Base-by-base conservation (phyloP, 176 grass and related monocot genomes). In the Triticum turgidum region DNA sequence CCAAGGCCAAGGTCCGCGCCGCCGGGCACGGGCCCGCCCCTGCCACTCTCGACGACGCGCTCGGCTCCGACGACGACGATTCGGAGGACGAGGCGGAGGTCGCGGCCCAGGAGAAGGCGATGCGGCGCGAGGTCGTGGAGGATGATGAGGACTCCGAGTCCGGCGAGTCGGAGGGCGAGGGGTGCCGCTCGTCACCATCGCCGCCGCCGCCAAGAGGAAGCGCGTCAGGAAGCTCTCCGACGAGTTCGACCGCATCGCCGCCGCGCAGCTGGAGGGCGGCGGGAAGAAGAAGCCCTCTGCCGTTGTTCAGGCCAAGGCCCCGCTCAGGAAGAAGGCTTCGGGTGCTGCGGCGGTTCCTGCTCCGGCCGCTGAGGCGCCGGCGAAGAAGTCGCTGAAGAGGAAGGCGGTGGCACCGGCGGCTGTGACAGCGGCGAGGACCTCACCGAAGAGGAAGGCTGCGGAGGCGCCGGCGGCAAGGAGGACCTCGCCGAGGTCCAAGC, bases 241-340 rank as follows among this genome's bases (percentile, higher is more conserved):
- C 49, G 92, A 96, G 80, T 94, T 98, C 38, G 92, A 96, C 69
- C 87, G 61, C 85, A 88, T 94, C 24, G 92, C 94, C 18, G 80
- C 77, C 27, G 29, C 86, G 61, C 87, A 79, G 11, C 30, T 32
- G 35, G 66, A 79, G 72, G 61, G 54, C 9, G 54, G 70, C 41
- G 79, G 15, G 33, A 77, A 54, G 74, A 90, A 92, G 87, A 66
- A 25, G 25, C 25, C 25, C 0, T 0, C 37, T 0, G 37, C 37
- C 37, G 37, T 0, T 4, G 14, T 58, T 7, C 78, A 76, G 30
- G 82, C 74, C 42, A 98, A 86, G 90, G 78, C 83, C 1, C 90
- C 80, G 12, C 83, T 64, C 2, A 93, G 67, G 81, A 89, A 56
- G 71, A 95, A 78, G 64, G 33, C 1, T 37, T 34, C 33, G 0